Evolutionary conservation across 2,329 filamentous ascomycete genomes (phyloP).

Genomic region (Colletotrichum kahawae): DNA sequence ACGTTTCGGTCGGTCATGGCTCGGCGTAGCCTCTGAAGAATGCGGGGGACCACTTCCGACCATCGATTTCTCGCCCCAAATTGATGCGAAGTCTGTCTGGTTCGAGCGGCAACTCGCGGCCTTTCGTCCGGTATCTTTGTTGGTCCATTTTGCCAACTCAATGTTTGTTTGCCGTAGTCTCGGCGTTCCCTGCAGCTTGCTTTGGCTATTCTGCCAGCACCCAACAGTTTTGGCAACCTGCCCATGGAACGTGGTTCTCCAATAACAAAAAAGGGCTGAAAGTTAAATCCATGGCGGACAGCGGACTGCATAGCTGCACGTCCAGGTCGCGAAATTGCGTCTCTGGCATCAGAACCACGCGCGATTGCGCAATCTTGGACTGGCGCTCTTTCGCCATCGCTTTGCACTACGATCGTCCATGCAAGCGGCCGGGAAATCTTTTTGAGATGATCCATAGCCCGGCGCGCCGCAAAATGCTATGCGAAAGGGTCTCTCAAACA

Average conservation of each 20-base stretch:
- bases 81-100: neutral
- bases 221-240: neutral
- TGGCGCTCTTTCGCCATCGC: neutral
- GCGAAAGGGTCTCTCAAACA: slow-evolving; percentile 3
- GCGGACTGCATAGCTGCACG: neutral
- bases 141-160: neutral
- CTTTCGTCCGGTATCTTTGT: neutral
- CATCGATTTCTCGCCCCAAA: neutral
- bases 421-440: slow-evolving; percentile 19
- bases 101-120: neutral
- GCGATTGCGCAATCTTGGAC: slow-evolving; percentile 19
- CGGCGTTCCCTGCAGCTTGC: neutral
- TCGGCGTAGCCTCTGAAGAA: neutral
- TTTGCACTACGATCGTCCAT: neutral
- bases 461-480: neutral
- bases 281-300: neutral
- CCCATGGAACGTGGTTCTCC: neutral
- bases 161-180: neutral
- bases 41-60: neutral
- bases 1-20: neutral
- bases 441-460: slow-evolving; percentile 11
- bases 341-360: slow-evolving; percentile 19
- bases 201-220: neutral
- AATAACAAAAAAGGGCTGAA: neutral
- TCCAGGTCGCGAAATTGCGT: slow-evolving; percentile 3